Evolutionary conservation across 768 basidiomycete genomes (phyloP).

Genomic region (Leccinum uliginosum): DNA sequence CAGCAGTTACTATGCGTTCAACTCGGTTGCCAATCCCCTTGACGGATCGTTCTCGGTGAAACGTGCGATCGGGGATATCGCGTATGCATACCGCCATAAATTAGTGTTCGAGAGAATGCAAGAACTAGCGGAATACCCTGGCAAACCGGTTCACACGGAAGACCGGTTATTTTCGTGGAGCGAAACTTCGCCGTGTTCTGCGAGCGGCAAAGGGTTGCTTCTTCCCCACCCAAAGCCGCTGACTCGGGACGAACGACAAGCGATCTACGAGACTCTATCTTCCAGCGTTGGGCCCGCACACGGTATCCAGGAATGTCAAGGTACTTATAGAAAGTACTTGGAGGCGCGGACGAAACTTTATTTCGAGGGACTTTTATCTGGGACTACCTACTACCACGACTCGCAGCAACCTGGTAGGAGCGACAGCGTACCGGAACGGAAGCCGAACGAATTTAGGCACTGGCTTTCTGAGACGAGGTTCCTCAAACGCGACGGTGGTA

Average conservation of each 20-base stretch:
- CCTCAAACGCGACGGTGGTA: constrained; percentile 18
- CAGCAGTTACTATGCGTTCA: constrained; percentile 10
- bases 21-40: constrained; percentile 15
- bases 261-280: constrained; percentile 49
- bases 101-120: constrained; percentile 26
- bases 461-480: constrained; percentile 29
- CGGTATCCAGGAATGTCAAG: constrained; percentile 48
- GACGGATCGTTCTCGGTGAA: constrained; percentile 27
- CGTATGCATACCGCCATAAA: constrained; percentile 26
- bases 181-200: constrained; percentile 18
- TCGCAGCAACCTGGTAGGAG: constrained; percentile 12
- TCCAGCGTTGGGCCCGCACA: constrained; percentile 42
- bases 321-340: constrained; percentile 51
- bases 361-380: constrained; percentile 39
- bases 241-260: constrained; percentile 42
- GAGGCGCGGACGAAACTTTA: constrained; percentile 42
- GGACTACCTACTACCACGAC: constrained; percentile 10
- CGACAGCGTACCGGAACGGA: constrained; percentile 9
- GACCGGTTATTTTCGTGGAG: constrained; percentile 12
- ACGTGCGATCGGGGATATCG: constrained; percentile 27
- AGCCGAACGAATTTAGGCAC: constrained; percentile 26
- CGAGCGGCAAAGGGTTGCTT: constrained; percentile 12
- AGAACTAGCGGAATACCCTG: constrained; percentile 18
- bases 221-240: constrained; percentile 30
- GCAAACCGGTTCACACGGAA: constrained; percentile 6